Percentiles rank a stretch among this genome's conserved stretches.
These are phyloP conservation scores for Dryadomyces sulphureus DNA, from an alignment of 2,329 filamentous ascomycete species.

Conservation along the genomic window DNA sequence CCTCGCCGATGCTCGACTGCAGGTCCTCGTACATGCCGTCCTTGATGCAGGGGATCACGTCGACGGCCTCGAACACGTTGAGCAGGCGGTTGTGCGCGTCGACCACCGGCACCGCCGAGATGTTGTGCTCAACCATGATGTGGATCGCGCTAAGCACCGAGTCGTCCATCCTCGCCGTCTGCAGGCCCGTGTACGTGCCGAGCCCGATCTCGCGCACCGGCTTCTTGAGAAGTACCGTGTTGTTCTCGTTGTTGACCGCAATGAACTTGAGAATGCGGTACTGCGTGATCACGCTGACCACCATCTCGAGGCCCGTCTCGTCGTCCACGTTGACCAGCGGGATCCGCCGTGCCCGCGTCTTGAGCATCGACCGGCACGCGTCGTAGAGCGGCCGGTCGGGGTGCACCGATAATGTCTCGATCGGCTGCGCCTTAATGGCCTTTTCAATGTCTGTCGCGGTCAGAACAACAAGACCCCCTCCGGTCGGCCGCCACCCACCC, in stretches of 20 bases:
- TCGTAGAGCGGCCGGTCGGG: slow-evolving; percentile 85
- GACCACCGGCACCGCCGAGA: slow-evolving; percentile 86
- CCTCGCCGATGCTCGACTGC: slow-evolving; percentile 73
- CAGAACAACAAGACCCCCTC: slow-evolving; percentile 43
- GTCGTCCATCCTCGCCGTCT: slow-evolving; percentile 75
- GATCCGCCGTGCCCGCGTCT: slow-evolving; percentile 83
- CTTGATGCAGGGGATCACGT: slow-evolving; percentile 92
- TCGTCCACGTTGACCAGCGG: slow-evolving; percentile 88
- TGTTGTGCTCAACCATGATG: slow-evolving; percentile 80
- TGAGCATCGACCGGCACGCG: slow-evolving; percentile 85
- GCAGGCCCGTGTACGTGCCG: slow-evolving; percentile 69
- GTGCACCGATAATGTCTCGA: slow-evolving; percentile 93
- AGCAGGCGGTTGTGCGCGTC: slow-evolving; percentile 65
- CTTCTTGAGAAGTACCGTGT: slow-evolving; percentile 80
- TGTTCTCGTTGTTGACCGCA: slow-evolving; percentile 74
- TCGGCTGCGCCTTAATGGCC: slow-evolving; percentile 75
- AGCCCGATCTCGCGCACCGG: slow-evolving; percentile 70
- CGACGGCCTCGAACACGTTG: slow-evolving; percentile 95
- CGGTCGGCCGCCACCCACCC: slow-evolving; percentile 67
- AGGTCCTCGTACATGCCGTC: slow-evolving; percentile 87
- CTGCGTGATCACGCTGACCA: slow-evolving; percentile 93
- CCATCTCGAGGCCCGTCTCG: slow-evolving; percentile 81
- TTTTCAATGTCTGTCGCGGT: slow-evolving; percentile 71
- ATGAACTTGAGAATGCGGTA: slow-evolving; percentile 99
- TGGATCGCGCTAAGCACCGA: slow-evolving; percentile 92